Base-by-base conservation (phyloP, 768 basidiomycete species). In the Panaeolus papilionaceus region DNA sequence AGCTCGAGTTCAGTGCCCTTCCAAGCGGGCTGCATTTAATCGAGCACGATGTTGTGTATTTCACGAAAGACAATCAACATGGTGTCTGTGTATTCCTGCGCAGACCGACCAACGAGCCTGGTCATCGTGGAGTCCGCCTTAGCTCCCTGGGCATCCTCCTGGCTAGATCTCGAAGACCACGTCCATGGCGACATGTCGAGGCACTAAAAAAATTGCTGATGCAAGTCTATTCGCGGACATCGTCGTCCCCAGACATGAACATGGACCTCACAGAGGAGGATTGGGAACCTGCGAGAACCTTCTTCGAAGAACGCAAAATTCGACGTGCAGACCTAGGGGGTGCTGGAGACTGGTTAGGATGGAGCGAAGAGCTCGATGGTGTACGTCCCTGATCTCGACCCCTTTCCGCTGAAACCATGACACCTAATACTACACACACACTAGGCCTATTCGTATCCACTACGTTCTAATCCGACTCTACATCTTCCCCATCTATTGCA, bases 11-110 rank as follows among this genome's bases (percentile, higher is more conserved):
- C 76, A 93, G 86, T 71, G 88, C 88, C 6, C 82, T 95, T 11
- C 94, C 94, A 0, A 94, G 92, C 69, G 93, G 93, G 1, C 80
- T 95, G 4, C 94, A 95, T 76, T 80, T 89, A 0, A 86, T 95
- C 26, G 92, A 94, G 71, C 84, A 85, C 40, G 93, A 95, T 73
- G 88, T 93, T 28, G 85, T 95, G 92, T 94, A 76, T 73, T 92
- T 94, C 69, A 89, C 88, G 3, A 91, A 92, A 72, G 87, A 88
- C 67, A 82, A 78, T 18, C 85, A 90, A 66, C 86, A 86, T 2
- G 93, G 92, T 11, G 89, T 95, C 45, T 91, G 89, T 71, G 80
- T 94, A 26, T 95, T 94, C 74, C 84, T 87, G 28, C 82, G 92
- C 2, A 85, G 91, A 16, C 83, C 83, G 70, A 92, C 93, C 0